phyloP scores from a whole-genome alignment of 768 basidiomycete genomes.

The Rubroboletus pulcherrimus region DNA sequence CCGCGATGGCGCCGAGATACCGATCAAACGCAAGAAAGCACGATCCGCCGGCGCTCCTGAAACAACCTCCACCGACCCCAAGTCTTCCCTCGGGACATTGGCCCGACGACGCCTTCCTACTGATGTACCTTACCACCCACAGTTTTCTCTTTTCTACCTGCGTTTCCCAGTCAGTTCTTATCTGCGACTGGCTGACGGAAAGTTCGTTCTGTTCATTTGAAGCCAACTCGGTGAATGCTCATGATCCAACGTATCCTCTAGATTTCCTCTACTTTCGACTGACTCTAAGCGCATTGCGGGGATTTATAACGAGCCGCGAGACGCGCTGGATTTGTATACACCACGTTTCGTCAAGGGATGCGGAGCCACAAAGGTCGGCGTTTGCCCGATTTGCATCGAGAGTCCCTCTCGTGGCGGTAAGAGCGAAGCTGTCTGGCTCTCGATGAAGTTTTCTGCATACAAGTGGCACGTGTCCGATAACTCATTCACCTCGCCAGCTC shows the following conservation, averaged over 20 bases:
- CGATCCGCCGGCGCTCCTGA: neutral
- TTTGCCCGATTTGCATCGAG: slow-evolving; percentile 78
- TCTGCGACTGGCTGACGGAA: slow-evolving; percentile 36
- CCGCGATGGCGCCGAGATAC: slow-evolving; percentile 9
- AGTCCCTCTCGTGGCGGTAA: slow-evolving; percentile 56
- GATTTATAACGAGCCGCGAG: slow-evolving; percentile 56
- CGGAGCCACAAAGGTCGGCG: slow-evolving; percentile 63
- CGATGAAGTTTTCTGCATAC: slow-evolving; percentile 78
- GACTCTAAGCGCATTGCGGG: slow-evolving; percentile 35
- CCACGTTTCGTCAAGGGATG: slow-evolving; percentile 73
- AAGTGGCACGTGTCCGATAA: slow-evolving; percentile 55
- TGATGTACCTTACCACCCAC: slow-evolving; percentile 40
- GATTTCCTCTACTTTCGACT: slow-evolving; percentile 16
- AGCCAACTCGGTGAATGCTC: neutral
- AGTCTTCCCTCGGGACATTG: neutral
- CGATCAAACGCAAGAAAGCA: slow-evolving; percentile 12
- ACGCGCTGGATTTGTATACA: slow-evolving; percentile 67
- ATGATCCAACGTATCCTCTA: slow-evolving; percentile 3
- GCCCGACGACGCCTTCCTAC: slow-evolving; percentile 49
- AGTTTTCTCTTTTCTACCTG: slow-evolving; percentile 64
- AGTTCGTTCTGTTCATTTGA: slow-evolving; percentile 33
- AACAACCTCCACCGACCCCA: neutral
- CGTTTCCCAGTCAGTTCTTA: slow-evolving; percentile 66
- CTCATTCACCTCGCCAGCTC: neutral
- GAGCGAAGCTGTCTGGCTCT: slow-evolving; percentile 63